A percentile compares a stretch with the other conserved stretches of the same genome.
phyloP scores from a whole-genome alignment of 208 protist genomes.

The Trypanosoma vivax region DNA sequence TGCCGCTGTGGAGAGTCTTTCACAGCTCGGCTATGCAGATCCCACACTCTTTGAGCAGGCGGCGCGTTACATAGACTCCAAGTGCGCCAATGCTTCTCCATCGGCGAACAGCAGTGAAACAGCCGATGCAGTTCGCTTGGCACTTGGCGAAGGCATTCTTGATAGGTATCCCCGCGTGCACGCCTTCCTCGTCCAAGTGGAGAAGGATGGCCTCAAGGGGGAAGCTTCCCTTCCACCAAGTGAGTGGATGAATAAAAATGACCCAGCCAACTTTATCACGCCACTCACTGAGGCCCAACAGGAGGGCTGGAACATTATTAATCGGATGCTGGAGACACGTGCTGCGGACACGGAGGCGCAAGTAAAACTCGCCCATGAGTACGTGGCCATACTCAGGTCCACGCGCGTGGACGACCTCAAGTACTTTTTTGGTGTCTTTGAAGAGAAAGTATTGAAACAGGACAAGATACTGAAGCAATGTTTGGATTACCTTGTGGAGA shows the following conservation, averaged over 20 bases:
- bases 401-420: constrained; percentile 77
- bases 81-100: constrained; percentile 15
- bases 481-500: constrained; percentile 47
- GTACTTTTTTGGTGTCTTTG: constrained; percentile 80
- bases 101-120: constrained; percentile 32
- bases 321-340: constrained; percentile 61
- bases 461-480: constrained; percentile 71
- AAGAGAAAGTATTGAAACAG: constrained; percentile 82
- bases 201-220: constrained; percentile 21
- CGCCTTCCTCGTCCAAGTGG: constrained; percentile 43
- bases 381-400: constrained; percentile 42
- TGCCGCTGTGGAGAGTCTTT: constrained; percentile 31
- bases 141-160: constrained; percentile 52
- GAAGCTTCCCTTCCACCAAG: constrained; percentile 46
- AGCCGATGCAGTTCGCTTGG: constrained; percentile 30
- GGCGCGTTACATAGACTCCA: constrained; percentile 40
- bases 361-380: constrained; percentile 37
- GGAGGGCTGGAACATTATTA: constrained; percentile 57
- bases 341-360: constrained; percentile 38
- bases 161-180: constrained; percentile 31
- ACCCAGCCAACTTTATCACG: constrained; percentile 48
- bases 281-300: constrained; percentile 54
- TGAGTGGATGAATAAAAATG: constrained; percentile 73
- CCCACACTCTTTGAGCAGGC: constrained; percentile 36
- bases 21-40: constrained; percentile 44